Percentiles rank a stretch among this genome's conserved stretches.
Evolutionary conservation across 257 asterid genomes (phyloP).

Genomic region (Paraleonurus japonicus): DNA sequence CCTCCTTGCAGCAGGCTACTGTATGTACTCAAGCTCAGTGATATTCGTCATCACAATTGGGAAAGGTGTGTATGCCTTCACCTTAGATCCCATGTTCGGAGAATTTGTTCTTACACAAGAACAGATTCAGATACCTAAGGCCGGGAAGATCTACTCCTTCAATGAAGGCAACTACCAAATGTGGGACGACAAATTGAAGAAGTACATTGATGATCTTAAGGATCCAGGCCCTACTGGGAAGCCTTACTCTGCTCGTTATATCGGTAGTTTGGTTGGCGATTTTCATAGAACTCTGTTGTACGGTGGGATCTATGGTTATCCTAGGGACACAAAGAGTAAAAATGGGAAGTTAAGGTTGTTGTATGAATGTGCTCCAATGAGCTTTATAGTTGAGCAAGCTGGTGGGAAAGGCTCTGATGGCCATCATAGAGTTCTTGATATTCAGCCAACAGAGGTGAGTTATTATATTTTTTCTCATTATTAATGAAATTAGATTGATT

Average conservation of each 20-base stretch:
- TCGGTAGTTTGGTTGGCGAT: conserved; percentile 93
- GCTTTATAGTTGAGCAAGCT: conserved; percentile 94
- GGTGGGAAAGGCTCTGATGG: conserved; percentile 97
- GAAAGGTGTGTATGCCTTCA: conserved; percentile 74
- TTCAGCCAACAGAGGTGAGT: conserved; percentile 78
- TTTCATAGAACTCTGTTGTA: conserved; percentile 75
- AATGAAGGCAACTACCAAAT: conserved; percentile 91
- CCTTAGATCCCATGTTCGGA: conserved; percentile 85
- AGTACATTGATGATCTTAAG: conserved; percentile 82
- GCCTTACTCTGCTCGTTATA: conserved; percentile 87
- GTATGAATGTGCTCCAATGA: conserved; percentile 98
- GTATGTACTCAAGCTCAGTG: conserved; percentile 93
- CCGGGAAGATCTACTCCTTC: conserved; percentile 80
- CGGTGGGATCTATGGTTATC: conserved; percentile 94
- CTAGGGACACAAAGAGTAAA: conserved; percentile 76
- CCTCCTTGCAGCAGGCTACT: conserved; percentile 92
- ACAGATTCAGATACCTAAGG: conserved; percentile 68
- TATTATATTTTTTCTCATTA: not conserved
- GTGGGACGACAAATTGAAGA: conserved; percentile 87
- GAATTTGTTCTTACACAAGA: conserved; percentile 88
- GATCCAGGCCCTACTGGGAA: conserved; percentile 92
- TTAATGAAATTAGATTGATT: not conserved
- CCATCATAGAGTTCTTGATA: conserved; percentile 68
- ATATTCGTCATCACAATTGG: conserved; percentile 79
- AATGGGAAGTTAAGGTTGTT: conserved; percentile 86